Percentiles rank a stretch among this genome's conserved stretches.
Conservation (phyloP, 2,329 filamentous ascomycete genomes). For the Paraconiothyrium sp. region DNA sequence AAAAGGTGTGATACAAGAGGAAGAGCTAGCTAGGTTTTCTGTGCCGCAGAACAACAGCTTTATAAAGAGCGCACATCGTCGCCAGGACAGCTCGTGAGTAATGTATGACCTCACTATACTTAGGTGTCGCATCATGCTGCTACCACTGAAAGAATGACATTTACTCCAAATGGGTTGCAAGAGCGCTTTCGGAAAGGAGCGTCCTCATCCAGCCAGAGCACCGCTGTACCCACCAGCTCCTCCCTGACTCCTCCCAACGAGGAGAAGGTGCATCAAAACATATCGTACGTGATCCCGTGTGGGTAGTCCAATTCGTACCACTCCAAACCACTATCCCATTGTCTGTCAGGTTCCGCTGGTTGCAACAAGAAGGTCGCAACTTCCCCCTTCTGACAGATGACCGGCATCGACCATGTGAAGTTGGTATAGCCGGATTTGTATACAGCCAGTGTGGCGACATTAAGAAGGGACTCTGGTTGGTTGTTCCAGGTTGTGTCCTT, state of each 20-base stretch:
- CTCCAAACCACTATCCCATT: constrained; percentile 28
- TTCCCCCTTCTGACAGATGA: constrained; percentile 34
- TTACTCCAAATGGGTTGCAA: not conserved
- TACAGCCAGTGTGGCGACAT: constrained; percentile 32
- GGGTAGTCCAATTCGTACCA: constrained; percentile 46
- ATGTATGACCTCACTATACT: not conserved
- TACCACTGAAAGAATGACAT: not conserved
- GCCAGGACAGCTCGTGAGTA: too few species aligned
- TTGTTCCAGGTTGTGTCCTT: constrained; percentile 41
- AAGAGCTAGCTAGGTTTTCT: not conserved
- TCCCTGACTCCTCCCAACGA: not conserved
- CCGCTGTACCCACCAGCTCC: not conserved
- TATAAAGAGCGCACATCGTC: too few species aligned
- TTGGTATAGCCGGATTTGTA: constrained; percentile 21
- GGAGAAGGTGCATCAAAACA: constrained; percentile 18
- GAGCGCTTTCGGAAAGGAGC: not conserved
- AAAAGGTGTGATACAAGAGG: not conserved
- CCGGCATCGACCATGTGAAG: constrained; percentile 24
- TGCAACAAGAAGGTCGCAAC: constrained; percentile 41
- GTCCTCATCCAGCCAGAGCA: not conserved
- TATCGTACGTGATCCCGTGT: constrained; percentile 45
- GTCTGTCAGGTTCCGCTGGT: constrained; percentile 23
- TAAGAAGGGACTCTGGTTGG: constrained; percentile 26
- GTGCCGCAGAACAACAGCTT: too few species aligned
- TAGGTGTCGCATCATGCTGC: not conserved